Evolutionary conservation across 257 asterid species (phyloP), one percentile per base, ranked within the genome.

Genomic region (Eucommia ulmoides): DNA sequence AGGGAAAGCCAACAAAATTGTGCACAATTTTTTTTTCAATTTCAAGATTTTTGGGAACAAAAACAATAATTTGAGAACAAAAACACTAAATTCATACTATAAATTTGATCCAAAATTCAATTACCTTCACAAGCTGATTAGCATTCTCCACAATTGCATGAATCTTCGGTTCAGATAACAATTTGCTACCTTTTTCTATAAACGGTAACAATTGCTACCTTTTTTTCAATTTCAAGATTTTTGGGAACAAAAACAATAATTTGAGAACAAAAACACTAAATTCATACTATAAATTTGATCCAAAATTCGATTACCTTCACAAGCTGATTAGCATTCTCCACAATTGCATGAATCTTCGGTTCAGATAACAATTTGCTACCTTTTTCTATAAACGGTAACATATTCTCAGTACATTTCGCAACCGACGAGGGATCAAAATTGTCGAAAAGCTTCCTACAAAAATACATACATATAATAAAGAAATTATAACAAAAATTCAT

Each of bases 161-260:
- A 20, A 87, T 71, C 69, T 83, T 87, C 26, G 70, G 85, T 63
- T 83, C 93, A 10, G 93, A 81, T 18, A 83, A 75, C 82, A 81
- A 67, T 20, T 66, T 52, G 57, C 62, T 69, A 18, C 82, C 78
- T 6, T 67, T 78, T 54, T 61, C 50, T 66, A 68, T 61, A 58
- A 61, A 20, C 3, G 76, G 62, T 65, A 83, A 41, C 55, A 64
- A n/a, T n/a, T n/a, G n/a, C n/a, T n/a, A n/a, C n/a, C n/a, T n/a
- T n/a, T n/a, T n/a, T n/a, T n/a, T n/a, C n/a, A n/a, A n/a, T n/a
- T n/a, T n/a, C n/a, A n/a, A n/a, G n/a, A n/a, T n/a, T n/a, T n/a
- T n/a, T n/a, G n/a, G n/a, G n/a, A n/a, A n/a, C n/a, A n/a, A n/a
- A n/a, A n/a, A n/a, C n/a, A n/a, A n/a, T n/a, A n/a, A n/a, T n/a